Evolutionary conservation across 306 rosid genomes (phyloP), one percentile per base, ranked within the genome.

Genomic region (Ziziphus jujuba): DNA sequence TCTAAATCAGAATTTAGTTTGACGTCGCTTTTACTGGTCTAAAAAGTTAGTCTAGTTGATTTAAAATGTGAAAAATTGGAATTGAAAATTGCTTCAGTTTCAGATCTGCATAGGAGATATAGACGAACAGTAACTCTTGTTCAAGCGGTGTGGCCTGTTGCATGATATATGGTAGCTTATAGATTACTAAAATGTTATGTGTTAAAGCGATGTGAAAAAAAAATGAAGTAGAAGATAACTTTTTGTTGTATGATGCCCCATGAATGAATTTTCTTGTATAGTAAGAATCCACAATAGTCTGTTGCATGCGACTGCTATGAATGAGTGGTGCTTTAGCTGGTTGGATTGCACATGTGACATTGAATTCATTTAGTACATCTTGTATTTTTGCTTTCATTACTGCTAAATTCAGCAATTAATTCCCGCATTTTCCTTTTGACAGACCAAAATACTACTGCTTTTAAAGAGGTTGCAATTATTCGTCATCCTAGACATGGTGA

Each of bases 401-500:
- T n/a, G 25, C 1, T 61, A 21, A 40, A 22, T 3, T 35, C 43
- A 13, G 25, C 36, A 62, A 47, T 12, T 5, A 33, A 48, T 68
- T 56, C 7, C 14, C 2, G 13, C 25, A 48, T 22, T 47, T 13
- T 28, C 61, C 50, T 45, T 35, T n/a, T 25, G 20, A 72, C 79
- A 82, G 87, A 82, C 43, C 84, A 82, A 69, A 82, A 76, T 56
- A 75, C 87, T 67, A 82, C 81, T 14, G 84, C 87, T 60, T 82
- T 82, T 44, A 82, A 82, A 72, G 87, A 82, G 71, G 87, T 79
- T 57, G 87, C 87, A 59, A 82, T 82, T 47, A 82, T 82, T 11
- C 84, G 87, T 43, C 87, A 82, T 72, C 84, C 84, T 23, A 74
- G 81, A 51, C 36, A 75, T 75, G 87, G 87, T 79, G 87, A 82